phyloP scores from a whole-genome alignment of 345 rosid species.

The Corymbia maculata region DNA sequence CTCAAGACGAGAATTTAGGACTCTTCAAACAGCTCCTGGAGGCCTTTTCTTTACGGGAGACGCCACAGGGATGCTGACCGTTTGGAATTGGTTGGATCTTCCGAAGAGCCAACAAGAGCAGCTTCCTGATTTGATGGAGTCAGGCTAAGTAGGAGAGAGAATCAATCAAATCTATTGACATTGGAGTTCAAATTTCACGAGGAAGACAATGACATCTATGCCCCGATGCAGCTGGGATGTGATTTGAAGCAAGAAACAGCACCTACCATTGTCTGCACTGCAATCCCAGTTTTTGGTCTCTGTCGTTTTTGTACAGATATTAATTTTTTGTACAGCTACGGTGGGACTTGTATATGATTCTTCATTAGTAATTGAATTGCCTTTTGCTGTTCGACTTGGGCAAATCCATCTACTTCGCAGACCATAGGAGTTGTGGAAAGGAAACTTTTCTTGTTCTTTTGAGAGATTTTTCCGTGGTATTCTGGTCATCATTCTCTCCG shows the following conservation, averaged over 20 bases:
- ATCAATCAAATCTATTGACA: not conserved
- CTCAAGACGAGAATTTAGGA: not conserved
- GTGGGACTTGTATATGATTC: not conserved
- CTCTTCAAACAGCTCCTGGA: not conserved
- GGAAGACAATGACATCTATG: not conserved
- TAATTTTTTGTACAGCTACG: not conserved
- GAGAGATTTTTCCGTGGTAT: no score
- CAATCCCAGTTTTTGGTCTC: not conserved
- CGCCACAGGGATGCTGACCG: conserved; percentile 21
- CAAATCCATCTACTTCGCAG: no score
- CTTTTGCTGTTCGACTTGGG: not conserved
- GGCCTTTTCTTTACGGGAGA: conserved; percentile 32
- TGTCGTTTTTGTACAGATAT: not conserved
- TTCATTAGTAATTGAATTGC: not conserved
- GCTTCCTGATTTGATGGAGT: not conserved
- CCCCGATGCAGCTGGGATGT: not conserved
- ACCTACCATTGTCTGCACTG: not conserved
- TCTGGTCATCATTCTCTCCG: no score
- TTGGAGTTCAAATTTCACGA: not conserved
- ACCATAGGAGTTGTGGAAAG: no score
- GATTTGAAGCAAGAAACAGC: not conserved
- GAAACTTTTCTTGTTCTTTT: no score
- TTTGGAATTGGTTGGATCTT: conserved; percentile 15
- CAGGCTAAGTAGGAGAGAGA: not conserved
- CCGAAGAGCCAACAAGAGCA: not conserved